Conservation (phyloP, 2,329 filamentous ascomycete genomes). For the Leptographium galeiforme region DNA sequence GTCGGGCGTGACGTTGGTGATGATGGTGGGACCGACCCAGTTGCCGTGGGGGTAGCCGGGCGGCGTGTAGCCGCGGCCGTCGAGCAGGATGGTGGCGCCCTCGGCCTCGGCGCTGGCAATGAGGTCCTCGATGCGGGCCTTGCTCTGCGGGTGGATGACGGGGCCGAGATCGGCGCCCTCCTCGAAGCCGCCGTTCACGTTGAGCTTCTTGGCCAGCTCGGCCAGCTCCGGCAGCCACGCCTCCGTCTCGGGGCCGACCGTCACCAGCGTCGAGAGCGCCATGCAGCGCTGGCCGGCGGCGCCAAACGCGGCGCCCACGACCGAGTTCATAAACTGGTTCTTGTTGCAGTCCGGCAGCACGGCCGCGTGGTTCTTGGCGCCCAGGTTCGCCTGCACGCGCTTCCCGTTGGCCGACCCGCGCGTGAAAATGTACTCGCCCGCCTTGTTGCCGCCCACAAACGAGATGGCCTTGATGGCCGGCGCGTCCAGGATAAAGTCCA, state of each 20-base stretch:
- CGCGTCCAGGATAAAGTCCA: conserved; percentile 78
- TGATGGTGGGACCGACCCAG: conserved; percentile 74
- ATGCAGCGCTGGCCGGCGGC: conserved; percentile 79
- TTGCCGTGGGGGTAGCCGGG: conserved; percentile 74
- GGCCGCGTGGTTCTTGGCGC: conserved; percentile 79
- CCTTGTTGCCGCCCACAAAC: conserved; percentile 80
- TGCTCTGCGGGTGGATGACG: conserved; percentile 68
- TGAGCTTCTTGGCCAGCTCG: conserved; percentile 58
- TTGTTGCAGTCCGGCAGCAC: conserved; percentile 80
- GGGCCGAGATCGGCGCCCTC: conserved; percentile 67
- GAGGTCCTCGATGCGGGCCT: conserved; percentile 62
- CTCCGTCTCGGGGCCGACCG: conserved; percentile 67
- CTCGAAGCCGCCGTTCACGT: conserved; percentile 72
- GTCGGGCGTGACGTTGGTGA: conserved; percentile 62
- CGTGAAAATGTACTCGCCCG: conserved; percentile 73
- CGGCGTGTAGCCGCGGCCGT: conserved; percentile 62
- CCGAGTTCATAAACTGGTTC: conserved; percentile 76
- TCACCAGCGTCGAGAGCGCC: conserved; percentile 71
- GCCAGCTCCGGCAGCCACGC: conserved; percentile 70
- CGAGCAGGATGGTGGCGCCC: conserved; percentile 69
- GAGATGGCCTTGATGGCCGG: conserved; percentile 75
- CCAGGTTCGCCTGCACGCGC: conserved; percentile 76
- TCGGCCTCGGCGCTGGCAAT: conserved; percentile 68
- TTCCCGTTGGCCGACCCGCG: conserved; percentile 74
- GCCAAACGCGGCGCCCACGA: conserved; percentile 72